Evolutionary conservation across 2,329 filamentous ascomycete species (phyloP), one percentile per base, ranked within the genome.

Genomic region (Monosporascus sp.): DNA sequence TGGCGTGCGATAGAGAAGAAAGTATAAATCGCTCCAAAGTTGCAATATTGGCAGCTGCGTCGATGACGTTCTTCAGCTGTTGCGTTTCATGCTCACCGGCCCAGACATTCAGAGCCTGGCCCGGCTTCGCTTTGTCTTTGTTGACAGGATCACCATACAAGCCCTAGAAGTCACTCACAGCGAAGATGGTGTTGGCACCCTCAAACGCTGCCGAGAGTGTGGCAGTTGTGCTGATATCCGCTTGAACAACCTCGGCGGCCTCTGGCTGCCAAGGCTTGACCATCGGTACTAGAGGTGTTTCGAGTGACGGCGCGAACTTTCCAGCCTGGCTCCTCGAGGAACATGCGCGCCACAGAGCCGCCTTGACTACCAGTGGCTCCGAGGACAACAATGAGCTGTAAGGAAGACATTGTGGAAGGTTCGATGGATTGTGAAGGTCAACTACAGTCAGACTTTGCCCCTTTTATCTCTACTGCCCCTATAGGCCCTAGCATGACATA

Each of bases 51-150:
- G 63, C 53, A 5, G 67, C 68, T n/a, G 60, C 66, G 7, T 50
- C 27, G 5, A 58, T 63, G 1, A 63, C 63, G 52, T 68, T 69
- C 47, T 63, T 66, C 4, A 66, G 65, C 19, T 61, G 52, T 11
- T 45, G 35, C 17, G 58, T 11, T 26, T 61, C 59, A 16, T 46
- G 47, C 4, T 57, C 53, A 14, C 43, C 54, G 7, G 48, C 58
- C 7, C 50, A 27, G 37, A 49, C 50, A 50, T 48, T 44, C 26
- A 52, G 51, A 27, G 47, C 31, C 17, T 55, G 54, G n/a, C 52
- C 41, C 2, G 38, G 16, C 11, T 16, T n/a, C 16, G 45, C 37
- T 8, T 53, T 37, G 8, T 55, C 58, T 9, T 55, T 41, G 22
- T 48, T 31, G 22, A 37, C 41, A 5, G 53, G 47, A 7, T 55